Evolutionary conservation across 495 filamentous ascomycete species (phyloP).

Genomic region (Usnea hakonensis): DNA sequence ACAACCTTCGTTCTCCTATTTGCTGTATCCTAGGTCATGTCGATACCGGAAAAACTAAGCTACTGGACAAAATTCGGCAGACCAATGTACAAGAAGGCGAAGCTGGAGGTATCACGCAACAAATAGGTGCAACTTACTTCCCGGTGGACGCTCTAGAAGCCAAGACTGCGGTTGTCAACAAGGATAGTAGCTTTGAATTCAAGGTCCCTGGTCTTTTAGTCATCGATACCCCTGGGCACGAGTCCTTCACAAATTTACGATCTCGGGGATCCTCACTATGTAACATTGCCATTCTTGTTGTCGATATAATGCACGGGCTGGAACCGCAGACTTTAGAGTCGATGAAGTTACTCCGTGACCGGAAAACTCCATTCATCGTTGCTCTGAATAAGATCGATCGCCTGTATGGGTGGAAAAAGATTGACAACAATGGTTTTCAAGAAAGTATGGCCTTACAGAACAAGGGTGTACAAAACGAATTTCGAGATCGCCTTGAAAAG

Average conservation of each 20-base stretch:
- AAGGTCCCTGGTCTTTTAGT: slow-evolving; percentile 95
- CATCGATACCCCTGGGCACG: slow-evolving; percentile 99
- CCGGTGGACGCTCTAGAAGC: slow-evolving; percentile 84
- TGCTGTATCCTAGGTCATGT: slow-evolving; percentile 99
- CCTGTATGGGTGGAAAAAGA: slow-evolving; percentile 95
- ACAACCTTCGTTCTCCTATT: slow-evolving; percentile 93
- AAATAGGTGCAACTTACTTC: slow-evolving; percentile 99
- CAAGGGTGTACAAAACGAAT: slow-evolving; percentile 91
- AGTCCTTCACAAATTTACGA: slow-evolving; percentile 97
- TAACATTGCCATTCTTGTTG: slow-evolving; percentile 98
- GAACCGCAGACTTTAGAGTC: slow-evolving; percentile 98
- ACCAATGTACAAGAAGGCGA: slow-evolving; percentile 99
- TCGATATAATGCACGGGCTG: slow-evolving; percentile 99
- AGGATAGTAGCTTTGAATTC: slow-evolving; percentile 85
- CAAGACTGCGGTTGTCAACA: slow-evolving; percentile 91
- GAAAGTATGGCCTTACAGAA: slow-evolving; percentile 84
- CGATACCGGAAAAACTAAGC: slow-evolving; percentile 99
- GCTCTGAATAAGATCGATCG: slow-evolving; percentile 99
- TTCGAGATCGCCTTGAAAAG: slow-evolving; percentile 79
- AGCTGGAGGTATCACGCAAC: slow-evolving; percentile 99
- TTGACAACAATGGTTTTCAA: slow-evolving; percentile 96
- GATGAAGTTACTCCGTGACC: slow-evolving; percentile 85
- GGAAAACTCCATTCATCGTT: slow-evolving; percentile 97
- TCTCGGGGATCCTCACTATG: slow-evolving; percentile 95
- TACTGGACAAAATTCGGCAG: slow-evolving; percentile 96